Base-by-base conservation (phyloP, 2,329 filamentous ascomycete genomes). In the Neocatenulostroma microsporum region DNA sequence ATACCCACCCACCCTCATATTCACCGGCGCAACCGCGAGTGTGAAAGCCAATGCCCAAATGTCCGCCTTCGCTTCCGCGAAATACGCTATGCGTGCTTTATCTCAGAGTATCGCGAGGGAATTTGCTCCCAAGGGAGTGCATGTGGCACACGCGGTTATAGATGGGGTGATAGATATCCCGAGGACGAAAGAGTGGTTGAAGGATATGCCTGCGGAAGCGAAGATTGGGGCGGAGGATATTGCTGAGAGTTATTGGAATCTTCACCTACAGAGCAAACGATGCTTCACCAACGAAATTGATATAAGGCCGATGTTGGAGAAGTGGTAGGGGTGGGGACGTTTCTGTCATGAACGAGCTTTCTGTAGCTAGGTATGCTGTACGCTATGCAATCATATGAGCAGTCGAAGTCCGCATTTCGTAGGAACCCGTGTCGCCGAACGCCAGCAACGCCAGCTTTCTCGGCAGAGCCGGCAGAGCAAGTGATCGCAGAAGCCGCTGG, bases 141-240 rank as follows among this genome's bases (percentile, higher is more conserved):
- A 94, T 58, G 81, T 94, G 1, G 76, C 81, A 0, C 84, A 93
- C 62, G 78, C 80, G 4, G 77, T 94, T 42, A 53, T 55, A 18
- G 87, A 94, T 55, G 87, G 85, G 0, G 73, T 84, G 2, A 94
- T 94, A 58, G 82, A 93, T 58, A 87, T 83, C 36, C 82, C 83
- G 1, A 68, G 74, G 44, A 82, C 78, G 1, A 80, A 78, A 57
- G 71, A 70, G 24, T 79, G 63, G 62, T 55, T 71, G 37, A 72
- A 73, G 55, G 64, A 70, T 25, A 63, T 72, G 42, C 66, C 68
- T 15, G 63, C 71, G 5, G 77, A 80, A 59, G 75, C 70, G 0
- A 89, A 88, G 67, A 76, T 94, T 42, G 78, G 66, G 44, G 73
- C 85, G 7, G 80, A 84, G 46, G 82, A 89, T 78, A 93, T 94